Percentiles rank a stretch among this genome's conserved stretches.
Conservation (phyloP, 345 rosid genomes). For the Populus ilicifolia region DNA sequence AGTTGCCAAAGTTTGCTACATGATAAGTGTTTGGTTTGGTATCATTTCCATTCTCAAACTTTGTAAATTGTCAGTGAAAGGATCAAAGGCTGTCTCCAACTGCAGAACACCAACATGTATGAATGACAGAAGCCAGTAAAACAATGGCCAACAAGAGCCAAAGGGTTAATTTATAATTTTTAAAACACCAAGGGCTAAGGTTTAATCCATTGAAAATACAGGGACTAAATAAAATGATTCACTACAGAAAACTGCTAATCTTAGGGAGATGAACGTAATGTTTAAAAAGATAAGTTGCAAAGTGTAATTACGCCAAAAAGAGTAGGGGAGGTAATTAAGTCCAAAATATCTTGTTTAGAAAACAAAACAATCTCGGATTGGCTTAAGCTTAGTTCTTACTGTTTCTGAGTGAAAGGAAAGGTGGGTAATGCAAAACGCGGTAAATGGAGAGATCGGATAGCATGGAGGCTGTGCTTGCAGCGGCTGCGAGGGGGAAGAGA, state of each 20-base stretch:
- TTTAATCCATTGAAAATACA: not conserved
- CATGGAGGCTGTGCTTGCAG: not conserved
- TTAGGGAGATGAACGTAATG: not conserved
- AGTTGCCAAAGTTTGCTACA: no score
- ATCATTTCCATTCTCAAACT: no score
- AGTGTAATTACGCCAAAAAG: not conserved
- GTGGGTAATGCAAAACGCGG: slow-evolving; percentile 4
- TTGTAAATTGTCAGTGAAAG: no score
- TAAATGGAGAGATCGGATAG: slow-evolving; percentile 19
- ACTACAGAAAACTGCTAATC: no score
- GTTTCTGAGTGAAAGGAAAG: not conserved
- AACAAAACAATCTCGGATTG: not conserved
- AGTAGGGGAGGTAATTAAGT: not conserved
- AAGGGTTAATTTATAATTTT: not conserved
- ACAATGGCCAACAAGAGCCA: not conserved
- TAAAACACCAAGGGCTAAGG: not conserved
- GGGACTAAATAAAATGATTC: no score
- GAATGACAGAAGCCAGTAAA: no score
- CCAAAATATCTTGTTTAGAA: not conserved
- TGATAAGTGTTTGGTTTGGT: no score
- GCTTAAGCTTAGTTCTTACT: not conserved
- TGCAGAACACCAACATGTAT: no score
- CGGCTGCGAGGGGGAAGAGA: slow-evolving; percentile 18
- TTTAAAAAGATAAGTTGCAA: not conserved
- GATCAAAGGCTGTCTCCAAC: no score